Base-by-base conservation (phyloP, 768 basidiomycete genomes). In the Mycena pura region DNA sequence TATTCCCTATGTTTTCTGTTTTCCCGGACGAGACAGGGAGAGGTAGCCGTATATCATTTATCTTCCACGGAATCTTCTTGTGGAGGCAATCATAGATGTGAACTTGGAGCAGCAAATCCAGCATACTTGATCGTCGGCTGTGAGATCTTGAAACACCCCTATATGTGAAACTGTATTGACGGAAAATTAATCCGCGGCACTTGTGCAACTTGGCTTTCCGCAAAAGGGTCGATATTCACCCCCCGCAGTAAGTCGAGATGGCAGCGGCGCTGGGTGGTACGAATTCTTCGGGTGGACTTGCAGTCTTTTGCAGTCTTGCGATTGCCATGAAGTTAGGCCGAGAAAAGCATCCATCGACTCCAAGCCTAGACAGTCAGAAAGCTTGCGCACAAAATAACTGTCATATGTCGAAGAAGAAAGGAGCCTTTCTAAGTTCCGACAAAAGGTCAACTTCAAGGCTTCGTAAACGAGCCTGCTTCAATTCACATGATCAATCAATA, bases 61-160 rank as follows among this genome's bases (percentile, higher is more conserved):
- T 41, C n/a, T n/a, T n/a, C 46, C 51, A 51, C 40, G 57, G 61
- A 41, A 50, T 19, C 44, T 52, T 53, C 51, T 46, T 22, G 34
- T 14, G 61, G 43, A 24, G 22, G 19, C 28, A 51, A 55, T 57
- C 38, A 21, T 8, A 21, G 29, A 11, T 50, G 24, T 54, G 27
- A 57, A 47, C 46, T n/a, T 27, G 29, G 25, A 50, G 28, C 15
- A 17, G 58, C 9, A 32, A 61, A 11, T 14, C 32, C 15, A 31
- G 44, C 43, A 32, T 60, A 39, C 27, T 6, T 32, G 58, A 64
- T 58, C 57, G 21, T 27, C 10, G 41, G 51, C 40, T 53, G 49
- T 53, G 51, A 43, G 55, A 55, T 56, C 56, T 46, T 64, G 53
- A 64, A 59, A 64, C 63, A 57, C 53, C 52, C 48, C 48, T 45